Evolutionary conservation across 2,329 filamentous ascomycete genomes (phyloP), one percentile per base, ranked within the genome.

Genomic region (Westerdykella aurantiaca): DNA sequence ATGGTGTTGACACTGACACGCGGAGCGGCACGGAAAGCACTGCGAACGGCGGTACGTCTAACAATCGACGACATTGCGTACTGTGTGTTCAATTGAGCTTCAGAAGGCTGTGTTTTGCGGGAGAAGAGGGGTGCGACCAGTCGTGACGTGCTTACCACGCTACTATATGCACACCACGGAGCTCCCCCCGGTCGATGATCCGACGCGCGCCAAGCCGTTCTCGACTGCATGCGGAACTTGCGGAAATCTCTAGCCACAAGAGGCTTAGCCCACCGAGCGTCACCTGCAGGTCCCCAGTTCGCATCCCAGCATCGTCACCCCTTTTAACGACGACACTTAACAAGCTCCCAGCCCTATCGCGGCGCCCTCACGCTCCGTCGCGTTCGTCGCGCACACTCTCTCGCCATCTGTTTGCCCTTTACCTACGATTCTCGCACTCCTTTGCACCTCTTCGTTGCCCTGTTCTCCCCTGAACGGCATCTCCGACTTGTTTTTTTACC

Each of bases 11-110:
- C 60, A 56, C 63, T 66, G 62, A 73, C 66, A 68, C 69, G 64
- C 52, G 68, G 72, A 46, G 70, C 60, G 44, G 72, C 71, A 51
- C 70, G 67, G 60, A 74, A 69, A 53, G 71, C 72, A 47, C 68
- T 58, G 57, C 72, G 68, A 53, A 69, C 64, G 48, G 62, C 49
- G 52, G 17, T 35, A 35, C 33, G 33, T 14, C 16, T 35, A 49
- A 68, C 58, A 54, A 74, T 68, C 50, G 71, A 68, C 47, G 71
- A 72, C 71, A 75, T 75, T 47, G 47, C 64, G 63, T 35, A 75
- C 75, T 47, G 47, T 64, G 63, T 35, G 16, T 53, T 41, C 52
- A 57, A 57, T 56, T 53, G 55, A 38, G 42, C 40, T 31, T 39
- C 34, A 46, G 38, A 39, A 40, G 39, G 35, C 21, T 17, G 44